Base-by-base conservation (phyloP, 345 rosid genomes). In the Dimocarpus longan region DNA sequence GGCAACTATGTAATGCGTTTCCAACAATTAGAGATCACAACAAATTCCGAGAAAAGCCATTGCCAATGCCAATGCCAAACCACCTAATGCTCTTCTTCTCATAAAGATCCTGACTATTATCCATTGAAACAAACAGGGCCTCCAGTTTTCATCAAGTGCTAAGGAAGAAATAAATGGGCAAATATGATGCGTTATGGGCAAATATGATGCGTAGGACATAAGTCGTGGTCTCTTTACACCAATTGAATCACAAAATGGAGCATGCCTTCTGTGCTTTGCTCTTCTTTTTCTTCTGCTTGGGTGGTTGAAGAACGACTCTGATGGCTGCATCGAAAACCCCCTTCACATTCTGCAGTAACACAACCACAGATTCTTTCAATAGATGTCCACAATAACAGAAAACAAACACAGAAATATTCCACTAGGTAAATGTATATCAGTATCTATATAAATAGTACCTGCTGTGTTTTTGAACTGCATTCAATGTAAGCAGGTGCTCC, bases 381-480 rank as follows among this genome's bases (percentile, higher is more conserved):
- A 43, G 52, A 52, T 13, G 60, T 73, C 54, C 44, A 11, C 16
- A 8, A 63, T 10, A 15, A 57, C 54, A 64, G 12, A 68, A 39
- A 24, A 42, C 40, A 71, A 62, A 22, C 39, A 46, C 46, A 48
- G 8, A 74, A 13, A 56, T 32, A 46, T 42, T 78, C 15, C 0
- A 13, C 9, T 8, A 8, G 5, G 7, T 15, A 52, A 13, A 52
- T 4, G 18, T 10, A 8, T 8, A 16, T 18, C 22, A 3, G 8
- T 18, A 46, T 46, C 52, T 11, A n/a, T 10, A 44, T 37, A 60
- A n/a, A 54, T 15, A 24, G n/a, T 78, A 93, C 99, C 98, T 92
- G 93, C 88, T 95, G 99, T 16, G 97, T 85, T 83, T 92, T 95
- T 44, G 99, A 90, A 82, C 99, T 95, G 89, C 99, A 95, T 79